Base-by-base conservation (phyloP, 1,284 basidiomycete species). In the Athelia psychrophila region DNA sequence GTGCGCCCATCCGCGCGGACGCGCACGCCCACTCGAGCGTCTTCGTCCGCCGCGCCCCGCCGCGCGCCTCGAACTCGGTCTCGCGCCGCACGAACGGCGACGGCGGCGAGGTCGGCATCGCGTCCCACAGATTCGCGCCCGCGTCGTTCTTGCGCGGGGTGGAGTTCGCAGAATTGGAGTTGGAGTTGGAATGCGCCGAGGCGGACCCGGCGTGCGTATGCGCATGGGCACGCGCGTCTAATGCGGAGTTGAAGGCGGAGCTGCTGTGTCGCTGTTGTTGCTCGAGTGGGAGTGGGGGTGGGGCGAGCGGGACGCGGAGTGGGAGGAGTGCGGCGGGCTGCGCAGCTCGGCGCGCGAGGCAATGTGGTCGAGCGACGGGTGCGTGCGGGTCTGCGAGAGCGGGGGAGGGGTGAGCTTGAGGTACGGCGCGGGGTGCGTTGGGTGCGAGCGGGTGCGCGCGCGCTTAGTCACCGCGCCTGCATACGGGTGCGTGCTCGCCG, bases 11-110 rank as follows among this genome's bases (percentile, higher is more conserved):
- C 60, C 32, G 83, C 82, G 9, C 79, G 76, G 79, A 77, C 0
- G 83, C 86, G 64, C 86, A 88, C 3, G 86, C 86, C 81, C 84
- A 89, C 62, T 88, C 86, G 22, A 88, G 74, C 32, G 83, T 86
- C 33, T 76, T 71, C 52, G 74, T 66, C 55, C 72, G 64, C 51
- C 67, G 8, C 52, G 67, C 6, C 66, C 65, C 10, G 76, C 60
- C 32, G 82, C 81, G 8, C 78, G 77, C 0, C 86, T 88, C 3
- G 86, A 86, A 81, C 88, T 74, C 30, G 83, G 85, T 32, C 77
- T 71, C 52, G 74, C 66, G 54, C 71, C 65, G 51, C 15, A 12
- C 22, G 16, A 10, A 8, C 15, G 16, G 20, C 44, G 44, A 9
- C 44, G 25, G 80, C 64, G 0, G 86, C 0, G 84, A 87, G 0